These are phyloP conservation scores for Teratosphaeria epicoccoides DNA, from an alignment of 2,329 filamentous ascomycete species.

Conservation along the genomic window DNA sequence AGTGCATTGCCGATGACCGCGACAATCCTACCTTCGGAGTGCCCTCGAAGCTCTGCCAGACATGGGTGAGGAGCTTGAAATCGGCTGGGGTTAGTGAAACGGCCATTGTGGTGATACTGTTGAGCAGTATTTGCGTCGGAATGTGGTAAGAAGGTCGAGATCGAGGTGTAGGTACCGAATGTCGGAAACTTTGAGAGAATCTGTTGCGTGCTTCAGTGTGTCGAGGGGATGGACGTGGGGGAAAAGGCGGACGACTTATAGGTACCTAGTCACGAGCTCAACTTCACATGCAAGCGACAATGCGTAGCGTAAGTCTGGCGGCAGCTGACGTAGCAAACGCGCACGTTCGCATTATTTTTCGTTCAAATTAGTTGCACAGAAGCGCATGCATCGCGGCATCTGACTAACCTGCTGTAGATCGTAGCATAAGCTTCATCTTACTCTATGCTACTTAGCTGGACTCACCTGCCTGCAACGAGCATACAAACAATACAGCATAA, in stretches of 20 bases:
- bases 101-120: background rate
- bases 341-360: background rate
- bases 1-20: background rate
- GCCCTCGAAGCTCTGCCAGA: conserved; percentile 25
- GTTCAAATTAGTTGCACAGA: background rate
- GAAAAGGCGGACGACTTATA: background rate
- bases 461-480: background rate
- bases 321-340: background rate
- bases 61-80: conserved; percentile 15
- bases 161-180: background rate
- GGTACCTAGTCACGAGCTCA: background rate
- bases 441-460: background rate
- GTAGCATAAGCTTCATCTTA: background rate
- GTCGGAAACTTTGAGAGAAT: background rate
- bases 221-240: background rate
- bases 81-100: conserved; percentile 5
- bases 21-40: conserved; percentile 12
- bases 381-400: background rate
- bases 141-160: background rate
- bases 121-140: background rate
- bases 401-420: background rate
- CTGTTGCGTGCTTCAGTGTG: background rate
- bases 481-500: too few relatives aligned
- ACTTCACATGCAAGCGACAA: background rate
- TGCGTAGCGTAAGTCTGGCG: background rate